Evolutionary conservation across 352 stramenopile genomes (phyloP).

Genomic region (Pythium coloratum): DNA sequence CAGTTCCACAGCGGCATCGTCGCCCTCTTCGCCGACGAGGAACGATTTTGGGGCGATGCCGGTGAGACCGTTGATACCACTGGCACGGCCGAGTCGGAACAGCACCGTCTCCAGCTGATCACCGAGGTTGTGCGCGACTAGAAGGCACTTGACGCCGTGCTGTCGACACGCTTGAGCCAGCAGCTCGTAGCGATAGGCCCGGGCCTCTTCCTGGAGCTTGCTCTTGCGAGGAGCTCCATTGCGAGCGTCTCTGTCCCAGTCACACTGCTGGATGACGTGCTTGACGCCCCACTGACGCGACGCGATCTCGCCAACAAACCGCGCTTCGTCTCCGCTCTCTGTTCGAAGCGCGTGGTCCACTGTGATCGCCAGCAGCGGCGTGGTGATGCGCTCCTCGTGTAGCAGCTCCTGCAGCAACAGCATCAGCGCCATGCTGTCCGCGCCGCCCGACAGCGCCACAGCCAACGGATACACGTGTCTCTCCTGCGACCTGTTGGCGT

Average conservation of each 20-base stretch:
- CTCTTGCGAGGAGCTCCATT: conserved; percentile 41
- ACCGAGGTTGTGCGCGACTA: conserved; percentile 76
- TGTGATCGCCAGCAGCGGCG: conserved; percentile 74
- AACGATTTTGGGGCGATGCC: conserved; percentile 44
- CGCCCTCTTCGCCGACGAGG: not conserved
- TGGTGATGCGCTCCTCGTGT: conserved; percentile 41
- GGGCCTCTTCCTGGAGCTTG: conserved; percentile 77
- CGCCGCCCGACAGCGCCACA: conserved; percentile 73
- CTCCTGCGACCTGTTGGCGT: not conserved
- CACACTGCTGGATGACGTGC: conserved; percentile 53
- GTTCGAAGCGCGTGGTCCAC: conserved; percentile 72
- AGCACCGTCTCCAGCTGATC: conserved; percentile 84
- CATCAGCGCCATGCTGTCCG: conserved; percentile 81
- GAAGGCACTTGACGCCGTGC: conserved; percentile 62
- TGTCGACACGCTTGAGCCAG: conserved; percentile 50
- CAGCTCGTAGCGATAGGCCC: conserved; percentile 66
- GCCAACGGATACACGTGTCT: conserved; percentile 57
- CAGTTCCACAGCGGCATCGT: conserved; percentile 29
- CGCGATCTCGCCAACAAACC: conserved; percentile 49
- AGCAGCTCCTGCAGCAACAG: conserved; percentile 73
- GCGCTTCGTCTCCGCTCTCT: conserved; percentile 67
- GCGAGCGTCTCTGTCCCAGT: conserved; percentile 38
- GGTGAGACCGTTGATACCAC: conserved; percentile 72
- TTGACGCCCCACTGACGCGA: conserved; percentile 38
- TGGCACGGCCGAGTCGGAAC: conserved; percentile 72